phyloP scores from a whole-genome alignment of 345 rosid species.

The Dovyalis caffra region DNA sequence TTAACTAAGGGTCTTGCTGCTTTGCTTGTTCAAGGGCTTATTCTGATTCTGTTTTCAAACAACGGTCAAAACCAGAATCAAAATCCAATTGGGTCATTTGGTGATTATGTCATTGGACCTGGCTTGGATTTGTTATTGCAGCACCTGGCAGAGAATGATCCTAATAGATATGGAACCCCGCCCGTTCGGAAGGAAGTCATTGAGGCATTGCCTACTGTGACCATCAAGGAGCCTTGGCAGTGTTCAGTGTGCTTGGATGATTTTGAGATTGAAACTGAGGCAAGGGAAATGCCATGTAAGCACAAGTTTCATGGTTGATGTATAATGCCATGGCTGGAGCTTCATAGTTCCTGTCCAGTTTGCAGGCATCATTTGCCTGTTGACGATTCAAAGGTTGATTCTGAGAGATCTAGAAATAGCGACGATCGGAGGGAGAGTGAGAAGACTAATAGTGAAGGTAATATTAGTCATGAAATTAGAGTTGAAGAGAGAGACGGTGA shows the following conservation, averaged over 20 bases:
- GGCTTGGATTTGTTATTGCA: conserved; percentile 72
- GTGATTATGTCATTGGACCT: conserved; percentile 82
- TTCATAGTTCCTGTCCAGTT: conserved; percentile 89
- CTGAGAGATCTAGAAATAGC: conserved; percentile 37
- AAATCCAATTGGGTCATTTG: conserved; percentile 50
- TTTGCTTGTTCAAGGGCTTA: conserved; percentile 59
- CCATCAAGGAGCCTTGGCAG: conserved; percentile 49
- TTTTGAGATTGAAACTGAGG: conserved; percentile 56
- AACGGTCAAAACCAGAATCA: conserved; percentile 42
- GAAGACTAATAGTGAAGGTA: conserved; percentile 9
- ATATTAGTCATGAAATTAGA: background rate
- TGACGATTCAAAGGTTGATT: conserved; percentile 58
- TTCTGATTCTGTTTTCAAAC: conserved; percentile 33
- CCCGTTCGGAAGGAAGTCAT: conserved; percentile 74
- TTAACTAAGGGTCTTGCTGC: conserved; percentile 91
- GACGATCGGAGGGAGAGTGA: conserved; percentile 29
- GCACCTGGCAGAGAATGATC: conserved; percentile 76
- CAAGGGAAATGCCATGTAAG: conserved; percentile 87
- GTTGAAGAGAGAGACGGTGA: conserved; percentile 50
- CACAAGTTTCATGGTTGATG: conserved; percentile 78
- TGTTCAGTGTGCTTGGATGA: conserved; percentile 89
- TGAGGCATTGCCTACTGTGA: conserved; percentile 55
- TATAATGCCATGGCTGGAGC: conserved; percentile 87
- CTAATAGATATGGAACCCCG: conserved; percentile 75
- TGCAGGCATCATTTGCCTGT: conserved; percentile 77